Percentiles rank a stretch among this genome's conserved stretches.
phyloP scores from a whole-genome alignment of 2,329 filamentous ascomycete genomes.

The Microdochium nivale region DNA sequence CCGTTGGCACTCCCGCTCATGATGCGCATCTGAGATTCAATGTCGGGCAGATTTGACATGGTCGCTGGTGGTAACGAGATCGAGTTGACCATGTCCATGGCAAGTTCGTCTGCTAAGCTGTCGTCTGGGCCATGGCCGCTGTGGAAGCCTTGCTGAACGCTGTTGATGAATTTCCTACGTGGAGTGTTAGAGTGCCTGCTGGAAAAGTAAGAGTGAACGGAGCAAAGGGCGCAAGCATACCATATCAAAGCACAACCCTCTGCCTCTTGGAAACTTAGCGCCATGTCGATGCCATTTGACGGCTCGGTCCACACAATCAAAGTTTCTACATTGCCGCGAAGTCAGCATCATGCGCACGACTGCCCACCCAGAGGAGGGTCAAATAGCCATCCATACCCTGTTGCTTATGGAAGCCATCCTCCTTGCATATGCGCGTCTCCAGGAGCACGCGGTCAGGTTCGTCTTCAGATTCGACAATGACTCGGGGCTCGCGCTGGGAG shows the following conservation, averaged over 20 bases:
- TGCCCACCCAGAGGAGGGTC: too few relatives aligned
- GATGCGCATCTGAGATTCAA: conserved; percentile 75
- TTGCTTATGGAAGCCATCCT: conserved; percentile 97
- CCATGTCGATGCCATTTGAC: conserved; percentile 83
- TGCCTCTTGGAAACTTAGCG: conserved; percentile 93
- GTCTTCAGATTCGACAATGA: conserved; percentile 90
- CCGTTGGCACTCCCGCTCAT: conserved; percentile 67
- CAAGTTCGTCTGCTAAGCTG: conserved; percentile 74
- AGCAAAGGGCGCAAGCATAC: conserved; percentile 37
- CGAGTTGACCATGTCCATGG: conserved; percentile 62
- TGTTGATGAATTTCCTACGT: conserved; percentile 79
- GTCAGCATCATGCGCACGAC: conserved; percentile 4
- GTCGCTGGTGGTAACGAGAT: conserved; percentile 72
- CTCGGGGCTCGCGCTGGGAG: conserved; percentile 70
- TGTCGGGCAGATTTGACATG: conserved; percentile 73
- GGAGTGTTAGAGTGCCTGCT: background rate
- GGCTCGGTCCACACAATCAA: conserved; percentile 97
- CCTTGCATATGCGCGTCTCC: conserved; percentile 83
- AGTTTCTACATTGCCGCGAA: conserved; percentile 55
- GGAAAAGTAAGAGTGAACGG: conserved; percentile 3
- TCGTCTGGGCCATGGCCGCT: conserved; percentile 62
- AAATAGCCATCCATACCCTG: conserved; percentile 55
- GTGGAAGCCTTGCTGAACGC: conserved; percentile 68
- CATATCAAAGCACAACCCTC: conserved; percentile 91
- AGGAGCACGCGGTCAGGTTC: conserved; percentile 74